Base-by-base conservation (phyloP, 164 flowering plant species). In the Houttuynia cordata region DNA sequence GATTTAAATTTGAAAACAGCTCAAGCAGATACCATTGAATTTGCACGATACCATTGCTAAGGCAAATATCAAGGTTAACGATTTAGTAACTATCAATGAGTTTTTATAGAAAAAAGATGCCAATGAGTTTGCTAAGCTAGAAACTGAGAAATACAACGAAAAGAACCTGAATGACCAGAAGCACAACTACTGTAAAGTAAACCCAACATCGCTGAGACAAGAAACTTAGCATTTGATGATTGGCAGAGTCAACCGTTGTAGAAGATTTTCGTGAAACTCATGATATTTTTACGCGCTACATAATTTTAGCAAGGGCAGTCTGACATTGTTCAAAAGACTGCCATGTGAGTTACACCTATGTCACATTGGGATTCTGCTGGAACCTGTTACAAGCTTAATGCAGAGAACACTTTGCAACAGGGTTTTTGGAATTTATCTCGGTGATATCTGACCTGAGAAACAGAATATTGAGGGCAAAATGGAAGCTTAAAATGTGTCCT, bases 381-480 rank as follows among this genome's bases (percentile, higher is more conserved):
- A 93, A 77, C 74, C 87, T 19, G 87, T 78, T 20, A 81, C 77
- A 34, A 85, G 95, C 25, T 59, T 86, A 65, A 93, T 77, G 89
- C 83, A 58, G 97, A 93, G 71, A 93, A 90, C 68, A 80, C 95
- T 50, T 76, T 86, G 64, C 91, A 90, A 68, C 82, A 83, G 96
- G 91, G 12, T 67, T 86, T 47, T 66, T 76, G 69, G 86, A 85
- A 70, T 85, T 94, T 30, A 79, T 80, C 65, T 70, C 89, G 20
- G 41, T 70, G 15, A 72, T 88, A 19, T 76, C 84, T 61, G 78
- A 79, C 62, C 69, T 93, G 73, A 83, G 80, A 69, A 83, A 90
- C 65, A 84, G 78, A 45, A 90, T 83, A 63, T 52, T 45, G 17
- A 83, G 72, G 73, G 73, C 88, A 22, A 81, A 70, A 69, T 75